Base-by-base conservation (phyloP, 1,284 basidiomycete genomes). In the Malassezia equina region DNA sequence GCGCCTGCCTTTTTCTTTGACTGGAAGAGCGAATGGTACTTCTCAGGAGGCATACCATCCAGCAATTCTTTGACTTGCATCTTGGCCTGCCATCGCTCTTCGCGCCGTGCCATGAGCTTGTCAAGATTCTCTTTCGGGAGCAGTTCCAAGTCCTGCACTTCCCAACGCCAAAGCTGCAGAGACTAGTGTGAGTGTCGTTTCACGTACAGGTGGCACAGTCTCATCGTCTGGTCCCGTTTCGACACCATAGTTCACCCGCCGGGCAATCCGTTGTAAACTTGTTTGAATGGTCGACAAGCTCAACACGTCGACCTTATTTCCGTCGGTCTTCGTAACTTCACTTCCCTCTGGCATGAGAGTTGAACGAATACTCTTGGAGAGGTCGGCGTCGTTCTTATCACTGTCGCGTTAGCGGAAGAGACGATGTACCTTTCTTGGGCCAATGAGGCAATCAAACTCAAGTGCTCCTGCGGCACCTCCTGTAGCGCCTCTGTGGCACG, bases 131-230 rank as follows among this genome's bases (percentile, higher is more conserved):
- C 81, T 66, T 82, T 83, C 0, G 88, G 87, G 28, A 90, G 75
- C 81, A 84, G 84, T 44, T 81, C 77, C 47, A 79, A 77, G 13
- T 82, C 79, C 61, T 80, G 83, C 7, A 85, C 83, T 69, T 91
- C 88, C 88, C 88, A 90, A 58, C 88, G 79, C 88, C 88, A 91
- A n/a, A 86, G 76, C 62, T 82, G 84, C 29, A 86, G 64, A 43
- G 36, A 39, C 36, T 15, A 56, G 45, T 12, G 50, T 23, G 47
- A 23, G 49, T 34, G 36, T 21, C 32, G 11, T 4, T 47, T 41
- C 11, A 59, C 47, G 13, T 52, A 42, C 45, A 7, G 32, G 32
- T 24, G 48, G 34, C 1, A 28, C 39, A 15, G 15, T 24, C 12
- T 52, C 52, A 21, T 46, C 36, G 19, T 39, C 36, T 2, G 24